Conservation (phyloP, 139 green algal species). For the Zygnema cylindricum region DNA sequence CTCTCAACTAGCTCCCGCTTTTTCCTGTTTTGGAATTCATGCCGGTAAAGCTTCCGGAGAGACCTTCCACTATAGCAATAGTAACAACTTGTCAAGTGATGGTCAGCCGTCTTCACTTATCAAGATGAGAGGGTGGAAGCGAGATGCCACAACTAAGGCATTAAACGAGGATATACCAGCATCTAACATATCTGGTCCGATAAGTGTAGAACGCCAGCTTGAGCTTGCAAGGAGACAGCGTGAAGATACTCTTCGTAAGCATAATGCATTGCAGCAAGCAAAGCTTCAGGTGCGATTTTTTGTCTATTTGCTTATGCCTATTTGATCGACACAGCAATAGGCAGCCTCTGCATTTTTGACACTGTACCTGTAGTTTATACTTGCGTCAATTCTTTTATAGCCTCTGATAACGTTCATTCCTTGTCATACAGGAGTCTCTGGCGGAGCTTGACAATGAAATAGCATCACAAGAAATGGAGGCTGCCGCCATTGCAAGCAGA, state of each 20-base stretch:
- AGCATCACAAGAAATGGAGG: not conserved
- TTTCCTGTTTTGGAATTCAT: not conserved
- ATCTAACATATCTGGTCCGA: not conserved
- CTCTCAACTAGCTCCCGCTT: not conserved
- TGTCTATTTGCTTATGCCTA: too few species aligned
- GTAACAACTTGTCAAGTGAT: not conserved
- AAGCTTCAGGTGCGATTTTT: not conserved
- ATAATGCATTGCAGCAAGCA: not conserved
- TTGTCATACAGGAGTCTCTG: not conserved
- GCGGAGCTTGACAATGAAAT: not conserved
- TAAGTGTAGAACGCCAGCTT: not conserved
- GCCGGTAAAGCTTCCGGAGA: not conserved
- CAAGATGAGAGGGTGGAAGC: not conserved
- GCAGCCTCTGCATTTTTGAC: too few species aligned
- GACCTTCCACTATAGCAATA: not conserved
- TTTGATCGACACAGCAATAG: too few species aligned
- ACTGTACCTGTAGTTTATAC: too few species aligned
- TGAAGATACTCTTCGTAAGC: not conserved
- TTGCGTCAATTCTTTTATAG: too few species aligned
- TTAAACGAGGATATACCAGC: not conserved
- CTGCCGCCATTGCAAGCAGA: not conserved
- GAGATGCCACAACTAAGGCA: not conserved
- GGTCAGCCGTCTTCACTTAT: not conserved
- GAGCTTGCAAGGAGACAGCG: not conserved
- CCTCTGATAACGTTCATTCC: not conserved